Evolutionary conservation across 371 early-diverging fungal genomes (phyloP), one percentile per base, ranked within the genome.

Genomic region (Batkoa obscura): DNA sequence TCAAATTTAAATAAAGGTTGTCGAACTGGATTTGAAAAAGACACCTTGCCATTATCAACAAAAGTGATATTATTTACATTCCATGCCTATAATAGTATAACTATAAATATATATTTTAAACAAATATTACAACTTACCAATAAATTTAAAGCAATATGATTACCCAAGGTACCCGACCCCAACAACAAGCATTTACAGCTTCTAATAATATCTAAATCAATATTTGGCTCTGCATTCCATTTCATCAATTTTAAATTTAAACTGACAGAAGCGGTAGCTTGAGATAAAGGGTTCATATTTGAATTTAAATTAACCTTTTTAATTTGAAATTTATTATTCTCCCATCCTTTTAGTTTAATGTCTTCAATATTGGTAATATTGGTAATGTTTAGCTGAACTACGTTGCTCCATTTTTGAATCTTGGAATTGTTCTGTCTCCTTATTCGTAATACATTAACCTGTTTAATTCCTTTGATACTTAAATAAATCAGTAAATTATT

Each of bases 91-190:
- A 62, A 37, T 38, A 31, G 50, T 23, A 1, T 50, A 2, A 32
- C 13, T 15, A 8, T 17, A 33, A 50, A 15, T 43, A 0, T 13
- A 38, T 47, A 38, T 45, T 5, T 48, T 39, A 5, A 35, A 33
- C n/a, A 50, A 43, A 30, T n/a, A 43, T 55, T 33, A 30, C 6
- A 47, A 56, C 55, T 59, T 68, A 81, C 85, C 66, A 86, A 49
- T 43, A 89, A 65, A 31, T 70, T 71, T 9, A 94, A 74, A 0
- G 89, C 91, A 0, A 92, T 89, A 66, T 93, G 87, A 50, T 89
- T 89, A 1, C 97, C 97, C 31, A 96, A 72, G 3, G 97, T 96
- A n/a, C 97, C 97, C 0, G 91, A 85, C 12, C 97, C 97, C 2
- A 94, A 67, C 37, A 96, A 69, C 49, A 96, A 69, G 58, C 85